phyloP scores from a whole-genome alignment of 495 filamentous ascomycete species.

The Penicillium turbatum region DNA sequence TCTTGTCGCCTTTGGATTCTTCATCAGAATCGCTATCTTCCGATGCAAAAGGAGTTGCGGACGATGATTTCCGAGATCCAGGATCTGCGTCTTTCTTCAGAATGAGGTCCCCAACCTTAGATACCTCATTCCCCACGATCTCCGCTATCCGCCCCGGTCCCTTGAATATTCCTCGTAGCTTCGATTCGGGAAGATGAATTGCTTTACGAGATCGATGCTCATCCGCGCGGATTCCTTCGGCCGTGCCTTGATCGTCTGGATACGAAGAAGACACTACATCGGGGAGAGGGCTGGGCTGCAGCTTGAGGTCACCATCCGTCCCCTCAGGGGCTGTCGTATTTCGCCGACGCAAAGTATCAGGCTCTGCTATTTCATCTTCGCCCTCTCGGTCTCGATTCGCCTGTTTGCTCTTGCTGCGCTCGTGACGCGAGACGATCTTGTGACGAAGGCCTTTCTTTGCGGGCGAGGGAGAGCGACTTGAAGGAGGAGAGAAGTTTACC shows the following conservation, averaged over 20 bases:
- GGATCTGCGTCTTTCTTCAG: slow-evolving; percentile 43
- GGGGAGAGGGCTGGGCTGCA: slow-evolving; percentile 34
- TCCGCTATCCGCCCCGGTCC: slow-evolving; percentile 49
- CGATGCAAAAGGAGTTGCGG: slow-evolving; percentile 35
- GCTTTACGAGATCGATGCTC: slow-evolving; percentile 24
- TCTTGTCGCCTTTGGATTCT: slow-evolving; percentile 31
- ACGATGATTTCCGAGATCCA: slow-evolving; percentile 38
- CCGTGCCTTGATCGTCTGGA: slow-evolving; percentile 22
- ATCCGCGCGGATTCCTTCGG: slow-evolving; percentile 18
- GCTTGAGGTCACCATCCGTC: slow-evolving; percentile 13
- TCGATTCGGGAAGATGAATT: slow-evolving; percentile 31
- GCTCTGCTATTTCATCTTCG: slow-evolving; percentile 23
- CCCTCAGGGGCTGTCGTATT: slow-evolving; percentile 12
- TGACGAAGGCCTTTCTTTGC: slow-evolving; percentile 43
- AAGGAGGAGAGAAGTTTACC: slow-evolving; percentile 50
- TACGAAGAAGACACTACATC: slow-evolving; percentile 27
- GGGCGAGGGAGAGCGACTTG: slow-evolving; percentile 51
- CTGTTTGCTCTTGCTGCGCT: slow-evolving; percentile 43
- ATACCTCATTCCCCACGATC: slow-evolving; percentile 53
- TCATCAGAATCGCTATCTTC: slow-evolving; percentile 45
- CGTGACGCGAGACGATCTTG: slow-evolving; percentile 40
- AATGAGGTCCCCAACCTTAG: slow-evolving; percentile 53
- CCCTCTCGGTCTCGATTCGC: slow-evolving; percentile 23
- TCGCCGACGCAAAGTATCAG: slow-evolving; percentile 18
- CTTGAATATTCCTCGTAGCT: slow-evolving; percentile 52